These are phyloP conservation scores for Penicillium digitatum DNA, from an alignment of 2,329 filamentous ascomycete genomes.

Conservation along the genomic window DNA sequence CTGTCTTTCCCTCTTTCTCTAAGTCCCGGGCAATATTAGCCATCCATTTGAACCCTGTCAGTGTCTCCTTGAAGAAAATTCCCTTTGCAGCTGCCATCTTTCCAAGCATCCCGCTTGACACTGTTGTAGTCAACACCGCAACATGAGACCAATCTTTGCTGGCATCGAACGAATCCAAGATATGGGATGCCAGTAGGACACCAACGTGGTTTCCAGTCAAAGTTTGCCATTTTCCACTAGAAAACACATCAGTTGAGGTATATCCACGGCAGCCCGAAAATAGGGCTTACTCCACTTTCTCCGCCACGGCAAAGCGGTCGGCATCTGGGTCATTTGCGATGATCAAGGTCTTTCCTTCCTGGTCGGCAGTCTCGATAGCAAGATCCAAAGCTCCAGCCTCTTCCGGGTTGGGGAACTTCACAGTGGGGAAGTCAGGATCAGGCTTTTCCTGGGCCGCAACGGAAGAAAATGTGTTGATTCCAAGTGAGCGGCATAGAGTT, in stretches of 20 bases:
- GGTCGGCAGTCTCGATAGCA: slow-evolving; percentile 54
- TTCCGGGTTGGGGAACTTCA: slow-evolving; percentile 63
- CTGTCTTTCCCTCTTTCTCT: slow-evolving; percentile 47
- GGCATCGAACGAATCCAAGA: slow-evolving; percentile 47
- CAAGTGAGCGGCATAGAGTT: slow-evolving; percentile 32
- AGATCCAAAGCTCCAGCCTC: slow-evolving; percentile 60
- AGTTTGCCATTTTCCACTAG: slow-evolving; percentile 53
- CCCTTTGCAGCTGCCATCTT: slow-evolving; percentile 54
- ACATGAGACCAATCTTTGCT: slow-evolving; percentile 39
- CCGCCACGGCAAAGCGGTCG: slow-evolving; percentile 59
- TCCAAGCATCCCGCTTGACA: slow-evolving; percentile 61
- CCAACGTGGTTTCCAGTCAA: slow-evolving; percentile 65
- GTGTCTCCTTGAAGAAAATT: slow-evolving; percentile 57
- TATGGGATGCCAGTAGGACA: slow-evolving; percentile 55
- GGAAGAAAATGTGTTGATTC: slow-evolving; percentile 33
- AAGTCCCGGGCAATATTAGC: slow-evolving; percentile 58
- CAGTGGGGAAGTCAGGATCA: slow-evolving; percentile 61
- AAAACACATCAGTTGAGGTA: slow-evolving; percentile 1
- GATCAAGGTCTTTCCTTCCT: slow-evolving; percentile 49
- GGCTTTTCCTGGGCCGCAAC: slow-evolving; percentile 52
- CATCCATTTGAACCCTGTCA: slow-evolving; percentile 67
- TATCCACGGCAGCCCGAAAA: background rate
- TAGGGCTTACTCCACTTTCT: slow-evolving; percentile 48
- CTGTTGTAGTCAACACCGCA: slow-evolving; percentile 59
- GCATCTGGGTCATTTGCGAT: slow-evolving; percentile 64